Conservation (phyloP, 306 rosid species). For the Casuarina glauca region DNA sequence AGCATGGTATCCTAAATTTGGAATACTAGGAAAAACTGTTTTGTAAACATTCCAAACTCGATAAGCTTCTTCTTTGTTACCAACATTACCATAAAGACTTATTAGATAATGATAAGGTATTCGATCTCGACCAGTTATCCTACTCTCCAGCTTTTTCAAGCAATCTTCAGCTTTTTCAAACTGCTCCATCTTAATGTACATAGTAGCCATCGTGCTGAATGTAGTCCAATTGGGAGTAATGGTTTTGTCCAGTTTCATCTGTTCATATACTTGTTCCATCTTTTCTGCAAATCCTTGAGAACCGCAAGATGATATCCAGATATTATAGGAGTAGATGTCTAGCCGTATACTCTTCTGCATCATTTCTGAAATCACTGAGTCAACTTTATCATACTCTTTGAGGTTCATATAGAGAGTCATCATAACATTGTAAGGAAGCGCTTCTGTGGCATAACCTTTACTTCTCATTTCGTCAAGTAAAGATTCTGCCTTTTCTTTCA, state of each 20-base stretch:
- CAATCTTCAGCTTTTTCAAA: constrained; percentile 78
- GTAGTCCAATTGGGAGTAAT: constrained; percentile 87
- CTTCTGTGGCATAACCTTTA: constrained; percentile 58
- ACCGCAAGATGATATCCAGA: constrained; percentile 90
- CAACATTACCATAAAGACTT: constrained; percentile 73
- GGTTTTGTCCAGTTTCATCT: constrained; percentile 63
- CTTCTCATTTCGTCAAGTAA: constrained; percentile 72
- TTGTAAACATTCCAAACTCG: constrained; percentile 85
- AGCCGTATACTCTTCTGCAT: constrained; percentile 52
- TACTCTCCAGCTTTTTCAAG: constrained; percentile 67
- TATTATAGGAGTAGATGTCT: constrained; percentile 87
- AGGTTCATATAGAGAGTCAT: constrained; percentile 94
- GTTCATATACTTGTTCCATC: constrained; percentile 83
- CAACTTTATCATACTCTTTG: constrained; percentile 76
- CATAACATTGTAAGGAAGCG: constrained; percentile 92
- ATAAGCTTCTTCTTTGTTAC: constrained; percentile 74
- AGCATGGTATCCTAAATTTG: constrained; percentile 91
- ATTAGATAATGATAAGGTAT: constrained; percentile 88
- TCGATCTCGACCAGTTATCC: constrained; percentile 80
- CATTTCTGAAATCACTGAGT: constrained; percentile 76
- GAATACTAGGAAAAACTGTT: constrained; percentile 62
- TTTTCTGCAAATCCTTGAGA: constrained; percentile 64
- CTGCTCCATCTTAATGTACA: constrained; percentile 79
- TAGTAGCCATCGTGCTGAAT: constrained; percentile 87
- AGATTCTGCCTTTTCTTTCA: constrained; percentile 76